These are phyloP conservation scores for Scenedesmus sp. DNA, from an alignment of 163 green algal genomes.

Conservation along the genomic window DNA sequence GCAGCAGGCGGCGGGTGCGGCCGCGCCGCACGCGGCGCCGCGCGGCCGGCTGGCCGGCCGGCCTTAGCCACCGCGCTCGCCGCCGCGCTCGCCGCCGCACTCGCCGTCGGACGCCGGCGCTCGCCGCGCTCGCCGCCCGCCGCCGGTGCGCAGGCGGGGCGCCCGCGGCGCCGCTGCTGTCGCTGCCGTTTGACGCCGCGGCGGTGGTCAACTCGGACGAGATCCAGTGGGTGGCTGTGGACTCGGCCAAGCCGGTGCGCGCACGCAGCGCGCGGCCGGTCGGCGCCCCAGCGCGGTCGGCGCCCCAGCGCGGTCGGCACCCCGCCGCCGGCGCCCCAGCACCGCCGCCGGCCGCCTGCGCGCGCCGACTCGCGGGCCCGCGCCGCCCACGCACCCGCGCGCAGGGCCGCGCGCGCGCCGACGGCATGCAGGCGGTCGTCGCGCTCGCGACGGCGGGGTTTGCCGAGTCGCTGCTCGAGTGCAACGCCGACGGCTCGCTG, in stretches of 20 bases:
- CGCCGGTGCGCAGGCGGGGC: too few relatives aligned
- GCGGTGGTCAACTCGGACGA: constrained; percentile 18
- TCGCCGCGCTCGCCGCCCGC: too few relatives aligned
- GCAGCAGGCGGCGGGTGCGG: background rate
- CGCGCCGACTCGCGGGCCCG: too few relatives aligned
- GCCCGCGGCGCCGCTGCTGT: constrained; percentile 3
- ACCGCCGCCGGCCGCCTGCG: too few relatives aligned
- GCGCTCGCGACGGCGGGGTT: constrained; percentile 31
- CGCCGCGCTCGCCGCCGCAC: too few relatives aligned
- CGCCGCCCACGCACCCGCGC: background rate
- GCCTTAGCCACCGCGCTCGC: too few relatives aligned
- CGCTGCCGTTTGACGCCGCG: constrained; percentile 46
- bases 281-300: background rate
- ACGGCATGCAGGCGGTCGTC: constrained; percentile 31
- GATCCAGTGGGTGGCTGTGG: constrained; percentile 35
- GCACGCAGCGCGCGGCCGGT: background rate
- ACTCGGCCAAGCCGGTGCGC: constrained; percentile 39
- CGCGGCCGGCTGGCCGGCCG: background rate
- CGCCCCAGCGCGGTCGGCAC: background rate
- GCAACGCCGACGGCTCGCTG: constrained; percentile 25
- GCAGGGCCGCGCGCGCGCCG: constrained; percentile 31
- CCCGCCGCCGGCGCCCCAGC: background rate
- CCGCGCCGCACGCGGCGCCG: too few relatives aligned
- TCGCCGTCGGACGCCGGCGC: too few relatives aligned
- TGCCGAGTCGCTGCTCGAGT: background rate